A percentile compares a stretch with the other conserved stretches of the same genome.
These are phyloP conservation scores for Cytospora mali DNA, from an alignment of 2,329 filamentous ascomycete species.

Conservation along the genomic window DNA sequence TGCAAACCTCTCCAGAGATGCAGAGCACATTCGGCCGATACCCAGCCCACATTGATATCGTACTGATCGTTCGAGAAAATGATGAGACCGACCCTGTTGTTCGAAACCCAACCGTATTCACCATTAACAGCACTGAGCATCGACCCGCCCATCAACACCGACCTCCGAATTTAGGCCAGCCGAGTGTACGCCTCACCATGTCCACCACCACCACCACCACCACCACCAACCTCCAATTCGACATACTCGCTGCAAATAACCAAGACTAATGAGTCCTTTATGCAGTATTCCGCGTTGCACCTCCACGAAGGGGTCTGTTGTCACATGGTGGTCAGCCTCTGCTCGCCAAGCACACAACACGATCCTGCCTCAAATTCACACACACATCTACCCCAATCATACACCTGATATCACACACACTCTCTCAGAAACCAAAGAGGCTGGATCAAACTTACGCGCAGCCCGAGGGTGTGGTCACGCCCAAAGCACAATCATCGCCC, in stretches of 20 bases:
- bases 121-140: constrained; percentile 18
- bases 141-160: neutral
- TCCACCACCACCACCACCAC: neutral
- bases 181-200: neutral
- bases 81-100: neutral
- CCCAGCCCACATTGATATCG: neutral
- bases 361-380: no score
- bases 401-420: neutral
- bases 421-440: neutral
- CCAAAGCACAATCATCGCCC: constrained; percentile 57
- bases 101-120: neutral
- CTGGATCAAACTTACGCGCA: constrained; percentile 55
- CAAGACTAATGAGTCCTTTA: neutral
- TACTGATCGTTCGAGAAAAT: neutral
- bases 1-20: neutral
- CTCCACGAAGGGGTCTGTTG: constrained; percentile 22
- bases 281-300: constrained; percentile 21
- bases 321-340: neutral
- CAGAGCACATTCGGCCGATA: neutral
- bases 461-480: constrained; percentile 57
- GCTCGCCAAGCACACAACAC: neutral
- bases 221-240: no score
- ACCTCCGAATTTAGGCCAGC: neutral
- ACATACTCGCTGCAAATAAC: neutral
- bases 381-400: neutral